These are phyloP conservation scores for Populus nigra DNA, from an alignment of 345 rosid species.

Conservation along the genomic window DNA sequence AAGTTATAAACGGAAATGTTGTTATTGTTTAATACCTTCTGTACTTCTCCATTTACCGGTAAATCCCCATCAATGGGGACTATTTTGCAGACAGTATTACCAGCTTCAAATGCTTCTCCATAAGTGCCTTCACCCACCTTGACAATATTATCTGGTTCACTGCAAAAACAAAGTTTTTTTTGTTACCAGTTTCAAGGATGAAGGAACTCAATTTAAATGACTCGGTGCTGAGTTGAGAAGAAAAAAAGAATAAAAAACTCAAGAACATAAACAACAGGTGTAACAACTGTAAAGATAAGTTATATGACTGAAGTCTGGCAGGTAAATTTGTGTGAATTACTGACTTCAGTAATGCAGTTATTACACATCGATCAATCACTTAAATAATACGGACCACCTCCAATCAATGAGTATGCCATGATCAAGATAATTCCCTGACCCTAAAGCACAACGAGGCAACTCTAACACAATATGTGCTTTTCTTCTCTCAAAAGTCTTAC, in stretches of 20 bases:
- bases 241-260: constrained; percentile 5
- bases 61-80: constrained; percentile 94
- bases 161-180: constrained; percentile 30
- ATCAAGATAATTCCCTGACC: neutral
- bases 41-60: constrained; percentile 84
- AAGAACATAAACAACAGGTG: neutral
- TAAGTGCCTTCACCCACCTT: constrained; percentile 98
- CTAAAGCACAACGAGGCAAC: neutral
- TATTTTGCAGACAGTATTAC: constrained; percentile 81
- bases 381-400: neutral
- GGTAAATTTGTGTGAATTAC: neutral
- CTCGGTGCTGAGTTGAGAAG: constrained; percentile 2
- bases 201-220: neutral
- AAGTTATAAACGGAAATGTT: neutral
- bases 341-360: neutral
- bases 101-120: constrained; percentile 90
- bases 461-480: neutral
- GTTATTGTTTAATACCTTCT: constrained; percentile 53
- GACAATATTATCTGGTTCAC: constrained; percentile 61
- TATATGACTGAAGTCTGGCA: neutral
- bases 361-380: neutral
- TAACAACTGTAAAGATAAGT: neutral
- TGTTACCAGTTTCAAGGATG: constrained; percentile 19
- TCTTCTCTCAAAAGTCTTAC: neutral
- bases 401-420: neutral